These are phyloP conservation scores for Penicillium waksmanii DNA, from an alignment of 495 filamentous ascomycete genomes.

Conservation along the genomic window DNA sequence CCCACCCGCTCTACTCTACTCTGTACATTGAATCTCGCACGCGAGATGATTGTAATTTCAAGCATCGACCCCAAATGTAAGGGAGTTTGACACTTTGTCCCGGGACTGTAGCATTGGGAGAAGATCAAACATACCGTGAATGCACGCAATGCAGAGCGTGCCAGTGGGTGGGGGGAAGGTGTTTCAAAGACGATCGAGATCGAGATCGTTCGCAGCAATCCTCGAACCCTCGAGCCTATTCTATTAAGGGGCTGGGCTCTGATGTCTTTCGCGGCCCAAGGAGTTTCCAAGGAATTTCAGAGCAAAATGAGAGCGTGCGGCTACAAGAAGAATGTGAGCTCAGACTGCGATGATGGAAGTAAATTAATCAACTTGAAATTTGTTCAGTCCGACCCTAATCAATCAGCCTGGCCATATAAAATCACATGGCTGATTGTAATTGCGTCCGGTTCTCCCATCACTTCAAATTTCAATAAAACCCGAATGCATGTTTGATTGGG, in stretches of 20 bases:
- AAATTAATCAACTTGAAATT: neutral
- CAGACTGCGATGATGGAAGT: neutral
- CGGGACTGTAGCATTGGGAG: slow-evolving; percentile 5
- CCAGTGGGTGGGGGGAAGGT: slow-evolving; percentile 1
- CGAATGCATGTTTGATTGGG: neutral
- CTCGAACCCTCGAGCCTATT: neutral
- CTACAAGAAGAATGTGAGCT: neutral
- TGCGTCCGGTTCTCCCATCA: neutral
- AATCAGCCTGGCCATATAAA: neutral
- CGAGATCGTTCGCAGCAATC: neutral
- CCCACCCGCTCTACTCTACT: too few relatives aligned
- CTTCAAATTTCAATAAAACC: neutral
- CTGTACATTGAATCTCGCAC: too few relatives aligned
- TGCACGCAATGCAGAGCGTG: slow-evolving; percentile 5
- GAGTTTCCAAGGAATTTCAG: neutral
- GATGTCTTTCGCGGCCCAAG: neutral
- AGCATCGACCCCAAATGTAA: neutral
- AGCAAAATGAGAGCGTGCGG: neutral
- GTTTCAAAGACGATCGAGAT: neutral
- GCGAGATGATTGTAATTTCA: too few relatives aligned
- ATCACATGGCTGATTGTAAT: neutral
- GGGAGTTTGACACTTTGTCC: neutral
- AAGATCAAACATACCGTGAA: slow-evolving; percentile 4
- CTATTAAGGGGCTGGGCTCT: neutral
- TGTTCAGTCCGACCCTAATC: neutral